Conservation (phyloP, 2,329 filamentous ascomycete species). For the Leptographium lundbergii region DNA sequence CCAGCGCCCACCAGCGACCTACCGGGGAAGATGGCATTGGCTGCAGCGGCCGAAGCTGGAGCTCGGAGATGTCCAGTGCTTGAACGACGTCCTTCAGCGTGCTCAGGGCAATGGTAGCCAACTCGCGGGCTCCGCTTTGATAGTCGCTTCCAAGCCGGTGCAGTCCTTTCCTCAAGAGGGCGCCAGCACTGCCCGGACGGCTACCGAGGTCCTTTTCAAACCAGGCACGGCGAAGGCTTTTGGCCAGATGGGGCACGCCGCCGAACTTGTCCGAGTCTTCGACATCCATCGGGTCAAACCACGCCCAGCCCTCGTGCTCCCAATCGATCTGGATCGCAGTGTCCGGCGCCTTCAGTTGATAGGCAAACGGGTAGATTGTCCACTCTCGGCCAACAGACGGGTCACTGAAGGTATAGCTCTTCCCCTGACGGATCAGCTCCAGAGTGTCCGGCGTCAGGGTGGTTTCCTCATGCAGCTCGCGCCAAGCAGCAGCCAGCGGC, state of each 20-base stretch:
- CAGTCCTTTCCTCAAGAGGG: constrained; percentile 32
- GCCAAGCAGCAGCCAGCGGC: constrained; percentile 44
- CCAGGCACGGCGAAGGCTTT: constrained; percentile 47
- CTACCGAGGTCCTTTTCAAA: constrained; percentile 39
- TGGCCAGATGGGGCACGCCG: constrained; percentile 43
- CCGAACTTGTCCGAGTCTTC: constrained; percentile 30
- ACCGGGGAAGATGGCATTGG: constrained; percentile 5
- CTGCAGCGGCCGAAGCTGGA: not conserved
- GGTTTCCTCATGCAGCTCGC: constrained; percentile 52
- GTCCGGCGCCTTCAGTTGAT: constrained; percentile 32
- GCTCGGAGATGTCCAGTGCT: constrained; percentile 15
- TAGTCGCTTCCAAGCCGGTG: constrained; percentile 39
- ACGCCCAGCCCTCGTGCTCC: constrained; percentile 48
- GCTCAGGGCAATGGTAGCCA: constrained; percentile 40
- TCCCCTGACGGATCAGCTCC: constrained; percentile 41
- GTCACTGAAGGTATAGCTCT: constrained; percentile 45
- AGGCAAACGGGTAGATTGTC: constrained; percentile 52
- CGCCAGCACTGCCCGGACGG: constrained; percentile 23
- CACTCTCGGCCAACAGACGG: constrained; percentile 40
- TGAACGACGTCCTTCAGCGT: constrained; percentile 34
- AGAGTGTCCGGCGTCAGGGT: constrained; percentile 33
- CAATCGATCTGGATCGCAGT: constrained; percentile 42
- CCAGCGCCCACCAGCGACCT: constrained; percentile 40
- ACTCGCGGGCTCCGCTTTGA: constrained; percentile 43
- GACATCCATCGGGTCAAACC: constrained; percentile 41